Percentiles rank a stretch among this genome's conserved stretches.
phyloP scores from a whole-genome alignment of 768 basidiomycete genomes.

The Termitomyces sp. region DNA sequence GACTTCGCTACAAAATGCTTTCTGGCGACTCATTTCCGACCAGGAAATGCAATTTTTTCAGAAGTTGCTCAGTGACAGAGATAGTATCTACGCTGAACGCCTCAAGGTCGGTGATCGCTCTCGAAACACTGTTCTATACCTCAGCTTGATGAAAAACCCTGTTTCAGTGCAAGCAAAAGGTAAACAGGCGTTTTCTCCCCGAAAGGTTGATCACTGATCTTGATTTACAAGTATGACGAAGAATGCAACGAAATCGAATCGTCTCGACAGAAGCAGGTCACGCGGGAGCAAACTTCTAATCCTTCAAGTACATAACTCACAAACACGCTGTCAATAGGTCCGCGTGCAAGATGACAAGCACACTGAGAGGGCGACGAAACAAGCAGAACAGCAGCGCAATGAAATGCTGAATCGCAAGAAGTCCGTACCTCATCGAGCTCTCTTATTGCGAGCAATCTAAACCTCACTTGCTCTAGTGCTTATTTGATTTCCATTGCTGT shows the following conservation, averaged over 20 bases:
- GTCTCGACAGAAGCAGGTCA: slow-evolving; percentile 76
- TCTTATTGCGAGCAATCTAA: not conserved
- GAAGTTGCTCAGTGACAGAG: slow-evolving; percentile 65
- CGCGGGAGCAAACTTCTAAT: slow-evolving; percentile 7
- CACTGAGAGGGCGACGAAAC: slow-evolving; percentile 65
- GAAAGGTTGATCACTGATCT: slow-evolving; percentile 12
- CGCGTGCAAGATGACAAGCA: slow-evolving; percentile 70
- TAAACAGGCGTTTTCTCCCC: slow-evolving; percentile 14
- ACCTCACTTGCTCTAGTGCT: slow-evolving; percentile 30
- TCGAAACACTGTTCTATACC: not conserved
- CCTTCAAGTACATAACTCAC: not conserved
- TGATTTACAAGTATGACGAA: slow-evolving; percentile 60
- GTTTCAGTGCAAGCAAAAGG: slow-evolving; percentile 59
- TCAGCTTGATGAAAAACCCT: not conserved
- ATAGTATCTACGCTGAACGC: slow-evolving; percentile 61
- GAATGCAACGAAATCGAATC: slow-evolving; percentile 70
- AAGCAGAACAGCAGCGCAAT: slow-evolving; percentile 67
- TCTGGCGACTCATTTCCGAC: slow-evolving; percentile 3
- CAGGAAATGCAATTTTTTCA: slow-evolving; percentile 70
- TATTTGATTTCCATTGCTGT: slow-evolving; percentile 68
- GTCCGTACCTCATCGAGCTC: slow-evolving; percentile 28
- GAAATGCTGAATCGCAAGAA: slow-evolving; percentile 84
- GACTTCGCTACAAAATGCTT: not conserved
- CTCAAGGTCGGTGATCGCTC: slow-evolving; percentile 46
- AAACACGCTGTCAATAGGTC: slow-evolving; percentile 32